A percentile compares a stretch with the other conserved stretches of the same genome.
phyloP scores from a whole-genome alignment of 2,329 filamentous ascomycete species.

The Fusarium nisikadoi region DNA sequence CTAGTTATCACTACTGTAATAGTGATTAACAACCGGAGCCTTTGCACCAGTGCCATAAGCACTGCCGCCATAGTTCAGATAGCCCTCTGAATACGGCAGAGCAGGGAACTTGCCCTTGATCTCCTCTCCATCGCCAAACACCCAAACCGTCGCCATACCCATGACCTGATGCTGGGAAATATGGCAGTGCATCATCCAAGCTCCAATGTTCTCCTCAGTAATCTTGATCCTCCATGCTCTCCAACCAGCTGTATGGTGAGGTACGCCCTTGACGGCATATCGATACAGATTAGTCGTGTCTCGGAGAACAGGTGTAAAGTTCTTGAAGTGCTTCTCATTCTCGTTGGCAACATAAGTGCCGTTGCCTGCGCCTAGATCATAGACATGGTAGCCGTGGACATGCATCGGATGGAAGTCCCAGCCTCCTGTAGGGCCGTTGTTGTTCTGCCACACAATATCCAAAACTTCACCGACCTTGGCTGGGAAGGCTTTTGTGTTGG shows the following conservation, averaged over 20 bases:
- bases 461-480: slow-evolving; percentile 66
- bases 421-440: slow-evolving; percentile 47
- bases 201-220: slow-evolving; percentile 58
- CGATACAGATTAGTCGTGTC: slow-evolving; percentile 59
- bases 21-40: slow-evolving; percentile 22
- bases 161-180: slow-evolving; percentile 68
- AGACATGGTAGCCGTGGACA: slow-evolving; percentile 22
- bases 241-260: slow-evolving; percentile 63
- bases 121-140: slow-evolving; percentile 41
- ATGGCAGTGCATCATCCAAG: slow-evolving; percentile 73
- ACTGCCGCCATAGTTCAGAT: slow-evolving; percentile 57
- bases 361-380: slow-evolving; percentile 21
- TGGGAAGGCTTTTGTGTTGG: slow-evolving; percentile 59
- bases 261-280: slow-evolving; percentile 56
- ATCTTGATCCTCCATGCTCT: slow-evolving; percentile 66
- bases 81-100: slow-evolving; percentile 51
- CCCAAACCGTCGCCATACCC: slow-evolving; percentile 51
- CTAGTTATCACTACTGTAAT: neutral
- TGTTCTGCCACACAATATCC: slow-evolving; percentile 62
- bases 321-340: slow-evolving; percentile 17
- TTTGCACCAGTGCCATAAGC: slow-evolving; percentile 54
- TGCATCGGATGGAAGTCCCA: slow-evolving; percentile 33
- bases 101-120: slow-evolving; percentile 35
- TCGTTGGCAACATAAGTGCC: slow-evolving; percentile 15
- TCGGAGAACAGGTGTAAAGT: slow-evolving; percentile 25